phyloP scores from a whole-genome alignment of 2,329 filamentous ascomycete genomes.

The Pyrenophora tritici-repentis region DNA sequence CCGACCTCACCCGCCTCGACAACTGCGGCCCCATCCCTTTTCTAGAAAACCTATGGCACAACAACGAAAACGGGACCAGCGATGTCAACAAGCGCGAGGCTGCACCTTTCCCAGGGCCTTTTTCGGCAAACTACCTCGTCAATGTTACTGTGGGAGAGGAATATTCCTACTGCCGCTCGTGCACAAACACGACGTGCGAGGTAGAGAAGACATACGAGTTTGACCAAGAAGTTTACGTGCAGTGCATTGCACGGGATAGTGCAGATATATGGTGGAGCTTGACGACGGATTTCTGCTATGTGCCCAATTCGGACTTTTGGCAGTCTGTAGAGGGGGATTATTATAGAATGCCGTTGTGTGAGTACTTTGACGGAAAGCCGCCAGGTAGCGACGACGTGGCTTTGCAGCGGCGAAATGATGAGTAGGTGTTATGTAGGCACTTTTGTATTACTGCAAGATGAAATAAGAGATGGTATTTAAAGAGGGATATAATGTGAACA shows the following conservation, averaged over 20 bases:
- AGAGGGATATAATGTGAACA: no score
- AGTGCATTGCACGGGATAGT: constrained; percentile 22
- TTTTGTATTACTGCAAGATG: no score
- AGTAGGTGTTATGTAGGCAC: no score
- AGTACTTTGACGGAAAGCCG: constrained; percentile 16
- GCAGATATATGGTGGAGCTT: constrained; percentile 28
- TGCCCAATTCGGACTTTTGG: constrained; percentile 35
- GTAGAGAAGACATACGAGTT: constrained; percentile 26
- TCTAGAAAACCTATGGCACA: constrained; percentile 27
- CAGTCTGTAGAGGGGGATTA: constrained; percentile 29
- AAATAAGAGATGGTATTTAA: no score
- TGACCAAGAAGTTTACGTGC: constrained; percentile 32
- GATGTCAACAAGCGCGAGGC: constrained; percentile 21
- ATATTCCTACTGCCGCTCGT: constrained; percentile 30
- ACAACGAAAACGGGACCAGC: constrained; percentile 31
- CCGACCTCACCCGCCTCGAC: constrained; percentile 32
- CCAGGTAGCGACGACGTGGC: no score
- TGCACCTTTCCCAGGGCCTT: neutral
- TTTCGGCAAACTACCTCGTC: constrained; percentile 26
- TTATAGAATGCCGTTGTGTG: constrained; percentile 31
- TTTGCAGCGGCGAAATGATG: no score
- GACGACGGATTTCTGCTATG: constrained; percentile 41
- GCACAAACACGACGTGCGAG: constrained; percentile 21
- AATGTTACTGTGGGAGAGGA: constrained; percentile 40
- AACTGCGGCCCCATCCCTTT: constrained; percentile 36